phyloP scores from a whole-genome alignment of 2,329 filamentous ascomycete species.

The Hypoxylon sp. region DNA sequence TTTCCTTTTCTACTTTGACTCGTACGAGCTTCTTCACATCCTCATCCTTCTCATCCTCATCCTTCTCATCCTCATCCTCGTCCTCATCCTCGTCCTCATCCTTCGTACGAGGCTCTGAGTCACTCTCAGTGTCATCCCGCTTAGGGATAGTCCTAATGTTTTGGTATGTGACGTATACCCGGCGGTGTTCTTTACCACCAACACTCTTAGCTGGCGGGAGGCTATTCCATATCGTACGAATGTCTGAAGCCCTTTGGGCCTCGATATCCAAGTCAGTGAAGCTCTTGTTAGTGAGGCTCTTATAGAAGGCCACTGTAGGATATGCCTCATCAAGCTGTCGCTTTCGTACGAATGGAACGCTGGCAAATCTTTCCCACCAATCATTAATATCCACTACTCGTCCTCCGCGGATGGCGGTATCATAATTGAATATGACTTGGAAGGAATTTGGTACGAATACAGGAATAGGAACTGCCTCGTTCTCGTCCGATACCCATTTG shows the following conservation, averaged over 20 bases:
- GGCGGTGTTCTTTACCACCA: background rate
- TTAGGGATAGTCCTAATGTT: background rate
- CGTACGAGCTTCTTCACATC: too few species aligned
- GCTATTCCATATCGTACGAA: background rate
- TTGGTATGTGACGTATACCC: background rate
- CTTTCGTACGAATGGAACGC: background rate
- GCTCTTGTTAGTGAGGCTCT: background rate
- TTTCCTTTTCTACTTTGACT: too few species aligned
- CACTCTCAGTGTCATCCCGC: too few species aligned
- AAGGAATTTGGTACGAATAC: background rate
- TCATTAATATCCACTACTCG: background rate
- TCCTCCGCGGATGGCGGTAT: background rate
- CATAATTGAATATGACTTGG: background rate
- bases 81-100: too few species aligned
- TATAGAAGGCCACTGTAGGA: background rate
- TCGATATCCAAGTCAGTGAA: background rate
- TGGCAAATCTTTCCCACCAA: background rate
- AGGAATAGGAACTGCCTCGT: background rate
- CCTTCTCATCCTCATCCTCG: too few species aligned
- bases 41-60: too few species aligned
- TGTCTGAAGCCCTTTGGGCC: background rate
- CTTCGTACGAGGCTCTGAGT: too few species aligned
- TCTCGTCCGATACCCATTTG: background rate
- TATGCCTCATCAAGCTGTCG: background rate
- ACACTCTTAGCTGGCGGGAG: background rate